Evolutionary conservation across 1,139 yeast species (phyloP).

Genomic region (Debaryomyces subglobosus): DNA sequence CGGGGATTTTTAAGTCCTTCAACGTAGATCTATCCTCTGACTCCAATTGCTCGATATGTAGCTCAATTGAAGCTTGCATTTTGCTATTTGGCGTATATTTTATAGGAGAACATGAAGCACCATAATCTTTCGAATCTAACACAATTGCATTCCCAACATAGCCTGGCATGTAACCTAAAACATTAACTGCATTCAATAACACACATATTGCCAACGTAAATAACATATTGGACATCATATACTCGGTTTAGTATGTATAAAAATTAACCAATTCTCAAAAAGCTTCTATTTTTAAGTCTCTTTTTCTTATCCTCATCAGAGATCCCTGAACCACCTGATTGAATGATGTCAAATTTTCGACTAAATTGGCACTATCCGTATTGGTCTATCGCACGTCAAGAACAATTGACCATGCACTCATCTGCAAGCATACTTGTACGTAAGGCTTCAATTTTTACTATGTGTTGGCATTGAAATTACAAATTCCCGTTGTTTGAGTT

Average conservation of each 20-base stretch:
- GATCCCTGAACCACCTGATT: background rate
- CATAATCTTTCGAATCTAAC: slow-evolving; percentile 8
- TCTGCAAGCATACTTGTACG: background rate
- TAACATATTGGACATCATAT: background rate
- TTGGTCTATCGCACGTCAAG: background rate
- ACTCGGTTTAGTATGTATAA: background rate
- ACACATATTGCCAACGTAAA: background rate
- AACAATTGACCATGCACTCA: background rate
- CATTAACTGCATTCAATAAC: background rate
- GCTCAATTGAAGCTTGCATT: slow-evolving; percentile 9
- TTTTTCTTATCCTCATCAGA: background rate
- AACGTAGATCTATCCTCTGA: background rate
- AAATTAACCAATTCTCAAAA: background rate
- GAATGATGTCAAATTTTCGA: background rate
- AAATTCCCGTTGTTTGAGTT: background rate
- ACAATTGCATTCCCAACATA: background rate
- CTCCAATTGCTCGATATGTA: background rate
- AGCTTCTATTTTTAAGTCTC: background rate
- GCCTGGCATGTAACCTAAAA: background rate
- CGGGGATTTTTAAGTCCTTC: slow-evolving; percentile 22
- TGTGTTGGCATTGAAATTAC: background rate
- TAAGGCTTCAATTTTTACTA: background rate
- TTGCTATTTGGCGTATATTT: slow-evolving; percentile 6
- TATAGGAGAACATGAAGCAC: slow-evolving; percentile 12
- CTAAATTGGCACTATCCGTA: background rate